Conservation (phyloP, 129 eudicot species). For the Artemisia tridentata region DNA sequence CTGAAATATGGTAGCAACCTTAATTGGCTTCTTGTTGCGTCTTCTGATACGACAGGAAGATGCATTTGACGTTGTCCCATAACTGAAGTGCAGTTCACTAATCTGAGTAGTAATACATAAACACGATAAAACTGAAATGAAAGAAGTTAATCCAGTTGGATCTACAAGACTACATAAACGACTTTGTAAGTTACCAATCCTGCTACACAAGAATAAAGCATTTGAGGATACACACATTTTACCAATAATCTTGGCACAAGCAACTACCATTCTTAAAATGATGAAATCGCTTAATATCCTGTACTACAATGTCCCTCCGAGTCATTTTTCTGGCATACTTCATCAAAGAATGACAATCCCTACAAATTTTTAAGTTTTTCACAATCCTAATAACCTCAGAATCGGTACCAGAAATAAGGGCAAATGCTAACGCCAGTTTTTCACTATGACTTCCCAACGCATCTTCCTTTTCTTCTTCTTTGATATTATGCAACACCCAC, state of each 20-base stretch:
- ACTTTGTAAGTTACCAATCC: no score
- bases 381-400: conserved; percentile 44
- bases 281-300: conserved; percentile 60
- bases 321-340: conserved; percentile 49
- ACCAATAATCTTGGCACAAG: conserved; percentile 62
- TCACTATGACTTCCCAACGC: conserved; percentile 65
- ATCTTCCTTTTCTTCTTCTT: conserved; percentile 62
- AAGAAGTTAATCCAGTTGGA: no score
- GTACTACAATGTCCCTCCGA: conserved; percentile 44
- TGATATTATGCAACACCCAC: conserved; percentile 58
- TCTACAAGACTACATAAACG: no score
- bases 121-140: not conserved
- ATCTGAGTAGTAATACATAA: no score
- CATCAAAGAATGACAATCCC: conserved; percentile 65
- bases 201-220: not conserved
- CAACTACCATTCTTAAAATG: conserved; percentile 53
- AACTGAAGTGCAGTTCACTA: not conserved
- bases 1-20: not conserved
- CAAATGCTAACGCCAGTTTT: conserved; percentile 54
- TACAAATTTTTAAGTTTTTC: conserved; percentile 49
- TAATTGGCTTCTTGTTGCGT: not conserved
- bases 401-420: conserved; percentile 37
- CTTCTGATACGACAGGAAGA: not conserved
- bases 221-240: not conserved
- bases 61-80: not conserved